Evolutionary conservation across 73 alveolate genomes (phyloP).

Genomic region (Tetrahymena elliotti): DNA sequence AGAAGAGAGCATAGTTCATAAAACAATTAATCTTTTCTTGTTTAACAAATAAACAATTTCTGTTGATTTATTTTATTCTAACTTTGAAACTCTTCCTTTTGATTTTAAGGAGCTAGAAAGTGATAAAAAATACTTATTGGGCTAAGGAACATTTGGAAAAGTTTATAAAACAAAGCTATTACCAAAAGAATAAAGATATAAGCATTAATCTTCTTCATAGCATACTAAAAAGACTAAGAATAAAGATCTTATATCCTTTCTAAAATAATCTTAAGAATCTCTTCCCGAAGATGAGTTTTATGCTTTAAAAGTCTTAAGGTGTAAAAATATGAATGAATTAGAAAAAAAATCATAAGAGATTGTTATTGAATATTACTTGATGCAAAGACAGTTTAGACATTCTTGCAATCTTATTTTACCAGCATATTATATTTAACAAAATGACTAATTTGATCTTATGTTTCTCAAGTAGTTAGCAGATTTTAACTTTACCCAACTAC

Average conservation of each 20-base stretch:
- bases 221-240: not conserved
- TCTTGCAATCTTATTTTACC: not conserved
- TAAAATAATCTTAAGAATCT: not conserved
- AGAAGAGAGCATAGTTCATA: not conserved
- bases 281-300: not conserved
- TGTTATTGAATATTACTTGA: not conserved
- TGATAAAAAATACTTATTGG: not conserved
- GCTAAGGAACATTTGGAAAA: not conserved
- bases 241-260: not conserved
- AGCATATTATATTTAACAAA: not conserved
- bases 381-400: not conserved
- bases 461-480: not conserved
- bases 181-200: not conserved
- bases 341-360: not conserved
- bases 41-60: not conserved
- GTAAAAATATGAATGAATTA: not conserved
- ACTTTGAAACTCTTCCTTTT: not conserved
- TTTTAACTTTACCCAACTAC: not conserved
- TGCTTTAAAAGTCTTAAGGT: not conserved
- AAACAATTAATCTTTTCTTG: not conserved
- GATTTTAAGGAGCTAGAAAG: not conserved
- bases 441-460: not conserved
- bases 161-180: not conserved
- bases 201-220: not conserved
- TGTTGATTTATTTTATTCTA: not conserved